Conservation (phyloP, 2,329 filamentous ascomycete species). For the Passalora sequoiae region DNA sequence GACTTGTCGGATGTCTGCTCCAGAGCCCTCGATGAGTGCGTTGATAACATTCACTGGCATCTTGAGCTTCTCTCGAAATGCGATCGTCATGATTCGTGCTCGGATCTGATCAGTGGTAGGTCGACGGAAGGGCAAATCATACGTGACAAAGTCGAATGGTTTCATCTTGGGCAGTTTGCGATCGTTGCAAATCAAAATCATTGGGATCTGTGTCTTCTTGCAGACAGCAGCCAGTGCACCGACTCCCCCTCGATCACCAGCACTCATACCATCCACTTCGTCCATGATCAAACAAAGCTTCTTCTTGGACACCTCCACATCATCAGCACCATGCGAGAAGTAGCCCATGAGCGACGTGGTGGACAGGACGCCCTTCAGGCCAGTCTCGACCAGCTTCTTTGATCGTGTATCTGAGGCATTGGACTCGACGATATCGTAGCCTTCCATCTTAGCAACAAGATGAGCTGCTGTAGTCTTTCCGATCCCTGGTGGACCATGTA, state of each 20-base stretch:
- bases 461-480: conserved; percentile 97
- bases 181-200: conserved; percentile 98
- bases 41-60: conserved; percentile 79
- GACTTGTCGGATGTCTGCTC: conserved; percentile 93
- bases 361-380: conserved; percentile 83
- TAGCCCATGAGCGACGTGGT: conserved; percentile 90
- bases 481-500: conserved; percentile 91
- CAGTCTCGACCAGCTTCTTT: conserved; percentile 88
- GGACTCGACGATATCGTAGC: conserved; percentile 88
- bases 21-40: conserved; percentile 88
- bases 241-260: conserved; percentile 90
- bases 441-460: conserved; percentile 84
- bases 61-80: conserved; percentile 83
- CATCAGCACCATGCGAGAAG: conserved; percentile 75
- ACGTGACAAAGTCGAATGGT: conserved; percentile 83
- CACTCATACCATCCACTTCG: conserved; percentile 98
- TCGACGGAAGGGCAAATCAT: conserved; percentile 79
- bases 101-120: conserved; percentile 88
- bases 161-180: conserved; percentile 93
- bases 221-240: conserved; percentile 90
- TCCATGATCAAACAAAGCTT: conserved; percentile 98
- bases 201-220: conserved; percentile 88
- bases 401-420: conserved; percentile 95
- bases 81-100: conserved; percentile 90
- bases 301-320: conserved; percentile 75